Conservation (phyloP, 2,329 filamentous ascomycete genomes). For the Talaromyces sp. region DNA sequence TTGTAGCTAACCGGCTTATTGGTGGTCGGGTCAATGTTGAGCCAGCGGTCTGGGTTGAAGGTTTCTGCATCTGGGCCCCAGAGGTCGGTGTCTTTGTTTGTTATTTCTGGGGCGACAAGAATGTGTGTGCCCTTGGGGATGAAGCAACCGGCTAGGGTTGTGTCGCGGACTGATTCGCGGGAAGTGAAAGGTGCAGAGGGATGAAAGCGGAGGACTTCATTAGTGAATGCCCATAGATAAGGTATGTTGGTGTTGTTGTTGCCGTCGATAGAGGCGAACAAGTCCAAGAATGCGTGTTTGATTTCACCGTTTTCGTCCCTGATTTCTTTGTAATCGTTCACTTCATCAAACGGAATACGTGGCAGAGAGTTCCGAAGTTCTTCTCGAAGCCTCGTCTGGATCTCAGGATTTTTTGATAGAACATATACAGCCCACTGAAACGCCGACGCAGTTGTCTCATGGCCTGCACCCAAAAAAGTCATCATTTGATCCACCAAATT, state of each 20-base stretch:
- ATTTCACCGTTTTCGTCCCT: constrained; percentile 44
- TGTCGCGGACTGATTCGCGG: constrained; percentile 64
- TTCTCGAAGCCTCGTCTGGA: constrained; percentile 63
- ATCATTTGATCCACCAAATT: constrained; percentile 84
- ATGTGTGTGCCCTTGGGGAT: constrained; percentile 70
- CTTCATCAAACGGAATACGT: constrained; percentile 32
- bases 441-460: constrained; percentile 73
- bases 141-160: constrained; percentile 59
- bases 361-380: constrained; percentile 65
- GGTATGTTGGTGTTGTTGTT: constrained; percentile 59
- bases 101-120: constrained; percentile 61
- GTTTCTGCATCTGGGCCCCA: constrained; percentile 73
- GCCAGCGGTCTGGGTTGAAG: constrained; percentile 79
- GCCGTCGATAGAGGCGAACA: constrained; percentile 4
- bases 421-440: constrained; percentile 73
- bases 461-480: constrained; percentile 80
- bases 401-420: constrained; percentile 61
- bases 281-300: background rate
- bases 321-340: constrained; percentile 52
- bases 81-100: constrained; percentile 64
- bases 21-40: constrained; percentile 39
- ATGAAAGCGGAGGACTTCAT: constrained; percentile 71
- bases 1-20: constrained; percentile 25
- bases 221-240: constrained; percentile 76
- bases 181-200: constrained; percentile 68